Evolutionary conservation across 1,139 yeast species (phyloP), one percentile per base, ranked within the genome.

Genomic region (Yamadazyma mexicana): DNA sequence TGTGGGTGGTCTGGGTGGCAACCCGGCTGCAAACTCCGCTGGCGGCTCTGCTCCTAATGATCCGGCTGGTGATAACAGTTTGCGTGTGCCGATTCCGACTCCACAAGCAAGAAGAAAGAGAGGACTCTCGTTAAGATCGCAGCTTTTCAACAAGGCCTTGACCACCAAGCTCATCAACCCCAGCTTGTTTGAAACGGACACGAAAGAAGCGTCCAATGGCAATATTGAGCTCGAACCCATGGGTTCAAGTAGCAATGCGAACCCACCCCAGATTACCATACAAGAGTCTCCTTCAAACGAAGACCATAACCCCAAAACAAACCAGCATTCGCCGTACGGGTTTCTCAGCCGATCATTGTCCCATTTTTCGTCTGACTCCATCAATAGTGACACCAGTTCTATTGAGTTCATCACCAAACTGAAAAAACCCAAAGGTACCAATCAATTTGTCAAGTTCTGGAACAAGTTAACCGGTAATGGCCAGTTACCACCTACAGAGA

Each of bases 51-150:
- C 23, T 20, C 6, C 23, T 20, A n/a, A n/a, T n/a, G n/a, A n/a
- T n/a, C 12, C 27, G 5, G 5, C 11, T 24, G 27, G 12, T 11
- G 31, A 36, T 26, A 40, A 31, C 20, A 24, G 27, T 24, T n/a
- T 24, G 10, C 31, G 17, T 7, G 30, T 43, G 5, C 36, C 38
- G 31, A 44, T 38, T 17, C 43, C 46, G 22, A 55, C 64, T 6
- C 64, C 64, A 4, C 63, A 56, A 17, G 47, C 60, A 3, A 61
- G 76, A 35, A 68, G 92, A 46, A 79, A 77, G 47, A 66, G 95
- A 55, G 91, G 94, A 0, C 79, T 83, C 44, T 83, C 92, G 3
- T 63, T 87, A 40, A 71, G 95, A 49, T 75, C 89, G 0, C 94
- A 85, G 61, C 69, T 86, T 46, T 79, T 86, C 62, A 81, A 77